Evolutionary conservation across 2,329 filamentous ascomycete genomes (phyloP).

Genomic region (Xenoacremonium recifei): DNA sequence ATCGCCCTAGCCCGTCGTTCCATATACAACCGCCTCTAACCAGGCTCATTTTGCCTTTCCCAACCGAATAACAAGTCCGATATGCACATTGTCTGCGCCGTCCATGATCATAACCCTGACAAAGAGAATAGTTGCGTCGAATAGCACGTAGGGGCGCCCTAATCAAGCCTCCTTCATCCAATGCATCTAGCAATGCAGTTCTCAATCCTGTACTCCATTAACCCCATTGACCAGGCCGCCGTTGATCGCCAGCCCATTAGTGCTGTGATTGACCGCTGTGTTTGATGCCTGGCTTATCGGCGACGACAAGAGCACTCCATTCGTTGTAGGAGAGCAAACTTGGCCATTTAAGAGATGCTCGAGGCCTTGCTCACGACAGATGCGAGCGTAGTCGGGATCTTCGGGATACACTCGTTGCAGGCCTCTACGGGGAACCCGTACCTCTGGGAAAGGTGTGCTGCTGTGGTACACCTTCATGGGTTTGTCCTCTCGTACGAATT

Average conservation of each 20-base stretch:
- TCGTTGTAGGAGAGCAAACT: slow-evolving; percentile 42
- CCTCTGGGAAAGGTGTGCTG: slow-evolving; percentile 53
- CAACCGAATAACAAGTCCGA: slow-evolving; percentile 17
- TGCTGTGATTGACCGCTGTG: slow-evolving; percentile 31
- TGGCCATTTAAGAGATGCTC: slow-evolving; percentile 50
- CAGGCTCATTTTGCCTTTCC: too few species aligned
- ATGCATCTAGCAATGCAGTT: background rate
- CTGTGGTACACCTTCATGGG: slow-evolving; percentile 47
- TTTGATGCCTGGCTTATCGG: slow-evolving; percentile 38
- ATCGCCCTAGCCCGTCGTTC: too few species aligned
- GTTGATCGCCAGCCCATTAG: slow-evolving; percentile 16
- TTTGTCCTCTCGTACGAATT: slow-evolving; percentile 50
- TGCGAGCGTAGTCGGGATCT: slow-evolving; percentile 55
- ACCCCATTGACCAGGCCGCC: slow-evolving; percentile 29
- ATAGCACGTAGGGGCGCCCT: slow-evolving; percentile 4
- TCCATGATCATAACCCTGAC: slow-evolving; percentile 26
- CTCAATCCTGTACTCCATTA: slow-evolving; percentile 23
- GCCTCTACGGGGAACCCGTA: slow-evolving; percentile 54
- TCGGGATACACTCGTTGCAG: slow-evolving; percentile 51
- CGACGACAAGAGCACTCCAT: slow-evolving; percentile 45
- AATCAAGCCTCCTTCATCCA: background rate
- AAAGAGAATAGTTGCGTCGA: slow-evolving; percentile 23
- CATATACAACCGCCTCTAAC: too few species aligned
- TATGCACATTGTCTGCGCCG: slow-evolving; percentile 20
- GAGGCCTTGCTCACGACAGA: slow-evolving; percentile 58